Evolutionary conservation across 108 stramenopile genomes (phyloP).

Genomic region (Cyclostephanos invisitatus): DNA sequence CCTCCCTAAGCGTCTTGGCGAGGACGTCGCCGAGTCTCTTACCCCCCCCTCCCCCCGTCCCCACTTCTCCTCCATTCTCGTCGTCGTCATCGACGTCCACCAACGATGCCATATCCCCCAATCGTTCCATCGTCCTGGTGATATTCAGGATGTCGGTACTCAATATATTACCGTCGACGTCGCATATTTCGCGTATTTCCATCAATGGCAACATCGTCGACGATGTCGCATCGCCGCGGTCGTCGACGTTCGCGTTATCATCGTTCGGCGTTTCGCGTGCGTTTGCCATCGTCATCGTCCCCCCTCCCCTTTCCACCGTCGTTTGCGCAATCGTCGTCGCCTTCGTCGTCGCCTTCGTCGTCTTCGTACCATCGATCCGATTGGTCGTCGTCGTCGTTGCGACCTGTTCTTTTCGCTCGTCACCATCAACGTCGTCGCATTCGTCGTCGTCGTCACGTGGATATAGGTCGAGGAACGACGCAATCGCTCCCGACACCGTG

Average conservation of each 20-base stretch:
- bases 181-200: constrained; percentile 51
- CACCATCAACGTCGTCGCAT: too few species aligned
- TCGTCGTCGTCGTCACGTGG: too few species aligned
- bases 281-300: too few species aligned
- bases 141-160: constrained; percentile 41
- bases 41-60: constrained; percentile 5
- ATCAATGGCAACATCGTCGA: constrained; percentile 19
- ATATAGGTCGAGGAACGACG: too few species aligned
- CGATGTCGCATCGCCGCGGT: background rate
- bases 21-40: constrained; percentile 24
- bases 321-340: too few species aligned
- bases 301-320: too few species aligned
- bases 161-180: constrained; percentile 19
- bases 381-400: too few species aligned
- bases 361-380: too few species aligned
- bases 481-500: constrained; percentile 21
- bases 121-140: constrained; percentile 32
- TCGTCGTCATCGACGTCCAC: constrained; percentile 9
- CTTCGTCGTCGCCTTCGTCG: too few species aligned
- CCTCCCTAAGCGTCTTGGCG: constrained; percentile 17
- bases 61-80: background rate
- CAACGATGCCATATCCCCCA: constrained; percentile 14
- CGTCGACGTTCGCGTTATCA: background rate
- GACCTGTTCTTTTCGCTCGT: too few species aligned
- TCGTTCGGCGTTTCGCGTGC: background rate